Evolutionary conservation across 768 basidiomycete species (phyloP).

Genomic region (Naganishia antarctica): DNA sequence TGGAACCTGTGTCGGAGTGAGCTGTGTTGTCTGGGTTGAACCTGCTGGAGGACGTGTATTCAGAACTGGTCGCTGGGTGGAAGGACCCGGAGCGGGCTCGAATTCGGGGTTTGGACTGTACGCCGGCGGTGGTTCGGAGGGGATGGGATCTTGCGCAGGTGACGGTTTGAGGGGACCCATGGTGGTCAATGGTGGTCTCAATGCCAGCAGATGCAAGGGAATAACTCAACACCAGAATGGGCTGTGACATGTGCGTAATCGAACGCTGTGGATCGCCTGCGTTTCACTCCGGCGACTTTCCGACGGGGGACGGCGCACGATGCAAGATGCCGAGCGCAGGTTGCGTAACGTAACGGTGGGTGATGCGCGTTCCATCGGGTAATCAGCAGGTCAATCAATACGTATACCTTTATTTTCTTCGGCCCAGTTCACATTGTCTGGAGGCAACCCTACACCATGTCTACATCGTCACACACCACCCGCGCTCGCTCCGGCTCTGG

Average conservation of each 20-base stretch:
- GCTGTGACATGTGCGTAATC: too few species aligned
- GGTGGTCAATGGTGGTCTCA: neutral
- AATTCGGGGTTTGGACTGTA: slow-evolving; percentile 7
- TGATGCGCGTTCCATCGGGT: too few species aligned
- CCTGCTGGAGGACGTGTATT: neutral
- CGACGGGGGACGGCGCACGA: too few species aligned
- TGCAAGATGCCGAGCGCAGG: too few species aligned
- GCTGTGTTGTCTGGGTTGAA: neutral
- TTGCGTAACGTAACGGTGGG: too few species aligned
- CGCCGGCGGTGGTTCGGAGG: slow-evolving; percentile 12
- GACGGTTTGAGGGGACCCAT: neutral
- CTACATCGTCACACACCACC: neutral
- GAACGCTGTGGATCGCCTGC: too few species aligned
- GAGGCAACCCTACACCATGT: neutral
- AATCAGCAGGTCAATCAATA: too few species aligned
- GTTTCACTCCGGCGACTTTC: too few species aligned
- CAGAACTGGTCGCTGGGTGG: neutral
- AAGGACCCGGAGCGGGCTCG: neutral
- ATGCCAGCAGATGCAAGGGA: too few species aligned
- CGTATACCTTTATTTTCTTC: too few species aligned
- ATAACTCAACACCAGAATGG: too few species aligned
- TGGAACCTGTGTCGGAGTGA: slow-evolving; percentile 13
- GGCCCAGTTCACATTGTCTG: too few species aligned
- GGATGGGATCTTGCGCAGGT: neutral
- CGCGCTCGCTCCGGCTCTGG: slow-evolving; percentile 14